Evolutionary conservation across 2,329 filamentous ascomycete genomes (phyloP), one percentile per base, ranked within the genome.

Genomic region (Cadophora sp.): DNA sequence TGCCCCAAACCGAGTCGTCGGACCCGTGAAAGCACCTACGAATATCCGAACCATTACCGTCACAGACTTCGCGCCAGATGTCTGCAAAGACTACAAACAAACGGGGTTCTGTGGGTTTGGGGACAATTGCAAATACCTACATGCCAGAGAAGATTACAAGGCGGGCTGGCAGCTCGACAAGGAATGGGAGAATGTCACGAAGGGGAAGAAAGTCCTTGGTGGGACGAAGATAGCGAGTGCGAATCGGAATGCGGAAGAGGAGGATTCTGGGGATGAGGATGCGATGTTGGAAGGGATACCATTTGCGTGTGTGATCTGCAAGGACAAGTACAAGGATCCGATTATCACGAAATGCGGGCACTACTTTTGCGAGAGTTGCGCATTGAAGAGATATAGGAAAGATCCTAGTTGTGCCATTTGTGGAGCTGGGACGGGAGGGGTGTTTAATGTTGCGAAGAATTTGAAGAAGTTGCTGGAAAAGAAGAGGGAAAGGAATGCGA

Each of bases 141-240:
- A 96, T 76, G 88, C 88, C 5, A 84, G 92, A 67, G 90, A 92
- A 75, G 91, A 93, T 79, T 91, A 93, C 77, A 93, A 95, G 74
- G 91, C 94, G 77, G 96, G 96, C 2, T 99, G 96, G 96, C 93
- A 98, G 79, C 85, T 99, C 4, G 96, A 99, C 79, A 86, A 87
- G 63, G 95, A 98, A 60, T 99, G 96, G 96, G 96, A 99, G 77
- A 91, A 88, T 43, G 89, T 90, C 2, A 92, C 89, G 7, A 94
- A 92, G 76, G 91, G 87, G 60, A 90, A 89, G 79, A 90, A 88
- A 76, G 84, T 86, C 55, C 73, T 86, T 0, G 83, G 81, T 5
- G 90, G 89, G 7, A 92, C 87, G 2, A 78, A 72, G 56, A 67
- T 79, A 0, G 77, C 77, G 11, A 73, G 71, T 60, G 77, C 77